Evolutionary conservation across 1,139 yeast species (phyloP), one percentile per base, ranked within the genome.

Genomic region (Meyerozyma guilliermondii): DNA sequence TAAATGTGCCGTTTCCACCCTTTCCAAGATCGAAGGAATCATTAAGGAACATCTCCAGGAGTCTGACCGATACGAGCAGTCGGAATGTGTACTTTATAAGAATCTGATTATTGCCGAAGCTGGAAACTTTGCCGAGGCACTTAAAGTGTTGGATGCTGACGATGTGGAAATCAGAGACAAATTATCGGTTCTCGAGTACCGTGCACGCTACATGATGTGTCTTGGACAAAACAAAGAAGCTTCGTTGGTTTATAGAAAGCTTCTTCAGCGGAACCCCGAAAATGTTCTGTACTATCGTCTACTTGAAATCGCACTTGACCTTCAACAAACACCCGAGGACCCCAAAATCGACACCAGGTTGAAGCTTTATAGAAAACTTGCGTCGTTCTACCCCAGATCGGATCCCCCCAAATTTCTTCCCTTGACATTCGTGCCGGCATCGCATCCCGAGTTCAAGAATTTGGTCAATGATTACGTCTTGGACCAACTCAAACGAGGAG

Each of bases 241-340:
- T 0, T 80, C 87, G 20, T 53, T 75, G 34, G 72, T 80, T 38
- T 87, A 83, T 58, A 79, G 95, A 59, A 67, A 74, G 44, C 69
- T 92, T 48, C 71, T 92, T 46, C 81, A 85, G 59, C 81, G 96
- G 57, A 92, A 91, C 60, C 96, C 98, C 0, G 96, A 91, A 55
- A 78, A 86, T 54, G 68, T 71, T 38, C 67, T 63, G 16, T 88
- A 87, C 58, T 91, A 87, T 58, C 62, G 65, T 39, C 63, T 77
- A 41, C 70, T 92, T 47, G 96, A 91, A 56, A 61, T 73, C 35
- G 69, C 89, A 1, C 69, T 87, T 47, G 36, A 16, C 14, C 36
- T 33, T 13, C 36, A 33, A 20, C 79, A 74, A 3, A 65, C 78
- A 13, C 59, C 63, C 13, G 55, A 58, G 29, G 56, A 52, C 26